A percentile compares a stretch with the other conserved stretches of the same genome.
Conservation (phyloP, 805 yeast species). For the Ogataea ganodermae region DNA sequence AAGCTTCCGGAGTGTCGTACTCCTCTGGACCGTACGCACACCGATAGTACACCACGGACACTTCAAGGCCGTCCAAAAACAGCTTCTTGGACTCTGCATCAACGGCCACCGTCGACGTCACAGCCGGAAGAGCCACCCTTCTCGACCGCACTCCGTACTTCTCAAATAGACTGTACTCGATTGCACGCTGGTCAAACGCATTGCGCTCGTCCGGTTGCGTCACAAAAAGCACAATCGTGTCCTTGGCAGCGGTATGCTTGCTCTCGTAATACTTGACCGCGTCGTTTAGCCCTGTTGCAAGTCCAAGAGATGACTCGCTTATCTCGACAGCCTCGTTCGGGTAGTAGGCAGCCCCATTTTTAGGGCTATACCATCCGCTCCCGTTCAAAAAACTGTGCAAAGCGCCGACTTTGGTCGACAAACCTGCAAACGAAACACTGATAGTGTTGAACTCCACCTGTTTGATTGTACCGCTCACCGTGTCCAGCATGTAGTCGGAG, state of each 20-base stretch:
- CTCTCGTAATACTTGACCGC: conserved; percentile 61
- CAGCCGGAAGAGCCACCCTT: conserved; percentile 68
- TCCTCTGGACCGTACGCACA: conserved; percentile 88
- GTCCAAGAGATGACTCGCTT: conserved; percentile 60
- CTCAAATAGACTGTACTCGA: conserved; percentile 70
- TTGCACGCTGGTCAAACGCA: conserved; percentile 84
- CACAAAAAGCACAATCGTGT: conserved; percentile 68
- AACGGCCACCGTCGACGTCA: conserved; percentile 44
- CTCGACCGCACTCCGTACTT: conserved; percentile 58
- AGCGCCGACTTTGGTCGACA: conserved; percentile 76
- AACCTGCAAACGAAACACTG: conserved; percentile 92
- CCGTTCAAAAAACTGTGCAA: conserved; percentile 69
- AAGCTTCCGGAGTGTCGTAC: conserved; percentile 62
- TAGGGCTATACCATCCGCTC: conserved; percentile 53
- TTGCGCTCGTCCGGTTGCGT: conserved; percentile 87
- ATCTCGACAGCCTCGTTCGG: conserved; percentile 54
- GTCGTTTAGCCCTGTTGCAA: conserved; percentile 69
- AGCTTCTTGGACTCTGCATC: conserved; percentile 52
- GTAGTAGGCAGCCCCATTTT: conserved; percentile 43
- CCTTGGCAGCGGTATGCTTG: conserved; percentile 25
- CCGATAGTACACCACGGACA: conserved; percentile 87
- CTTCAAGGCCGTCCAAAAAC: conserved; percentile 60
- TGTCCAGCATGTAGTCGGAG: conserved; percentile 81
- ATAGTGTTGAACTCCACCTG: conserved; percentile 97
- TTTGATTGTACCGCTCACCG: conserved; percentile 58